phyloP scores from a whole-genome alignment of 176 grass and related monocot species.

The Tillandsia leiboldiana region DNA sequence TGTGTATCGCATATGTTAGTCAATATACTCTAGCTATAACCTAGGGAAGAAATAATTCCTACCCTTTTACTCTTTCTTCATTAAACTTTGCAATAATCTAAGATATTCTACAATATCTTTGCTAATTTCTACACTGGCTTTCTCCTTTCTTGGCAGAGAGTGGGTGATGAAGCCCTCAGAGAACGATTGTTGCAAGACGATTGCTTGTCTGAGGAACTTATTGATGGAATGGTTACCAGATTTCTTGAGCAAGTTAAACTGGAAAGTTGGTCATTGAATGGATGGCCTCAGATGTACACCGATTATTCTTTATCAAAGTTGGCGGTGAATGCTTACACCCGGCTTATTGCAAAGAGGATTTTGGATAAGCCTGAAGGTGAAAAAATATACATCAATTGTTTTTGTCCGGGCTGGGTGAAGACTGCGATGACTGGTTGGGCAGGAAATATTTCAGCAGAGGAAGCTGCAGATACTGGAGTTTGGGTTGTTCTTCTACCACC shows the following conservation, averaged over 20 bases:
- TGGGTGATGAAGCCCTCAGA: conserved; percentile 43
- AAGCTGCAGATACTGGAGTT: conserved; percentile 75
- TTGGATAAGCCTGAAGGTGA: conserved; percentile 28
- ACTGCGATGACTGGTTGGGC: conserved; percentile 93
- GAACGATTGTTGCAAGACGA: conserved; percentile 46
- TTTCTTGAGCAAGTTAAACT: conserved; percentile 64
- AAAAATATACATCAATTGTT: conserved; percentile 83
- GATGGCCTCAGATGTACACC: conserved; percentile 76
- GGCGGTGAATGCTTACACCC: conserved; percentile 76
- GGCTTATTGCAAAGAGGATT: conserved; percentile 37
- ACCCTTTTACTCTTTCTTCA: no score
- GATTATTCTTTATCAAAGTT: conserved; percentile 89
- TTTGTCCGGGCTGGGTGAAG: conserved; percentile 93
- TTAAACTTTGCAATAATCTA: background rate
- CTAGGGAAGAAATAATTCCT: no score
- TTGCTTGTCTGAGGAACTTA: conserved; percentile 55
- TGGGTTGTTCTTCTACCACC: conserved; percentile 44
- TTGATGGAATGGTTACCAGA: conserved; percentile 55
- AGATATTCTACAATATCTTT: background rate
- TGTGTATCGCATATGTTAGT: no score
- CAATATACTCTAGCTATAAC: no score
- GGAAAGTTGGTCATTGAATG: conserved; percentile 38
- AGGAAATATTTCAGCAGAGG: conserved; percentile 72
- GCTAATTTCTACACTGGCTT: background rate
- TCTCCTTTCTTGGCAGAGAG: conserved; percentile 39